phyloP scores from a whole-genome alignment of 1,284 basidiomycete species.

The Trichosporon ovoides region DNA sequence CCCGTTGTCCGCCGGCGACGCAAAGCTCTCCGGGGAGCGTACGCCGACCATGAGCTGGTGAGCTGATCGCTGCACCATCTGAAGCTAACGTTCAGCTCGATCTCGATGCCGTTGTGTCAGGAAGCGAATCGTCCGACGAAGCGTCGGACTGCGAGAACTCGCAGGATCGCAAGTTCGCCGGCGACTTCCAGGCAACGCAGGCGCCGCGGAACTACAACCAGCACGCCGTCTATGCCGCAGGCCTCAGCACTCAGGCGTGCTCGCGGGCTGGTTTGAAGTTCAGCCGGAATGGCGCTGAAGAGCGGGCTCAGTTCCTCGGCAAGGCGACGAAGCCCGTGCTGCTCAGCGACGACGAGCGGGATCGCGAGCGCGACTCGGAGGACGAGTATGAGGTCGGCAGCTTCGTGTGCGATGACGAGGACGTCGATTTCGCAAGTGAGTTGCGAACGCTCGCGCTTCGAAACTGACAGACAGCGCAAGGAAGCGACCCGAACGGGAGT shows the following conservation, averaged over 20 bases:
- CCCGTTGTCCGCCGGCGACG: not conserved
- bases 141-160: conserved; percentile 44
- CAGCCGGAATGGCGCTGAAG: not conserved
- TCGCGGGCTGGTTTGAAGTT: conserved; percentile 35
- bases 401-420: conserved; percentile 41
- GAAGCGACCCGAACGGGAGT: conserved; percentile 12
- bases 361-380: conserved; percentile 27
- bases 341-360: conserved; percentile 39
- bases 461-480: conserved; percentile 8
- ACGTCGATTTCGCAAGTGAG: conserved; percentile 30
- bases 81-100: conserved; percentile 26
- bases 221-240: conserved; percentile 41
- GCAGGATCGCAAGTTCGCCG: conserved; percentile 47
- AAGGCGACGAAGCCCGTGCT: conserved; percentile 42
- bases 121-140: conserved; percentile 35
- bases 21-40: not conserved
- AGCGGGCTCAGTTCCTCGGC: conserved; percentile 26
- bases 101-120: conserved; percentile 39
- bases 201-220: conserved; percentile 50
- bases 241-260: conserved; percentile 40
- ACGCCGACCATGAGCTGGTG: not conserved
- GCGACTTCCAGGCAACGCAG: conserved; percentile 50
- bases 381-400: conserved; percentile 45
- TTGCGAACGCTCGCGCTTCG: not conserved
- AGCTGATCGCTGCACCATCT: not conserved